These are phyloP conservation scores for Ilex paraguariensis DNA, from an alignment of 305 asterid genomes.

Conservation along the genomic window DNA sequence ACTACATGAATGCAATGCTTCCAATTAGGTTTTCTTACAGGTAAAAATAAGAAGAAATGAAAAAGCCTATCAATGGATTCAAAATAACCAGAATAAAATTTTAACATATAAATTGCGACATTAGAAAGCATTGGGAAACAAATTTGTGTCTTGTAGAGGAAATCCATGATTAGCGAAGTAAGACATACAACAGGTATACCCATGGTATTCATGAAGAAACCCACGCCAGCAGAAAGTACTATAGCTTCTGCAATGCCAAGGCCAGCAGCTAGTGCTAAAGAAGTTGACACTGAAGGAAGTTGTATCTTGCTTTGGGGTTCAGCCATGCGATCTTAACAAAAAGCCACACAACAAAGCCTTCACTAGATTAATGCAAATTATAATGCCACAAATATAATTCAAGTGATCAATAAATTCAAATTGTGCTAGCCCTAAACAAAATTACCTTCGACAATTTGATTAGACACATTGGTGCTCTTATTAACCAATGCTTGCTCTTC, in stretches of 20 bases:
- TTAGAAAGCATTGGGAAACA: neutral
- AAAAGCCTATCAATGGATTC: neutral
- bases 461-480: constrained; percentile 30
- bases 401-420: constrained; percentile 1
- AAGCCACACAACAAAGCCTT: constrained; percentile 6
- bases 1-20: neutral
- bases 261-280: constrained; percentile 72
- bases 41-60: neutral
- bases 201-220: constrained; percentile 68
- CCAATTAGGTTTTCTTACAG: neutral
- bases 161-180: constrained; percentile 27
- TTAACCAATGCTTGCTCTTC: constrained; percentile 78
- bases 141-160: neutral
- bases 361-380: constrained; percentile 8
- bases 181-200: constrained; percentile 97
- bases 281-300: constrained; percentile 89
- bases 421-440: constrained; percentile 8
- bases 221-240: constrained; percentile 58
- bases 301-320: constrained; percentile 38
- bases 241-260: constrained; percentile 82
- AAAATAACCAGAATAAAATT: neutral
- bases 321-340: constrained; percentile 32
- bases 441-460: constrained; percentile 33
- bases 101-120: neutral
- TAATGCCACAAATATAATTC: constrained; percentile 8